Percentiles rank a stretch among this genome's conserved stretches.
phyloP scores from a whole-genome alignment of 352 stramenopile species.

The Phytophthora sansomeana region DNA sequence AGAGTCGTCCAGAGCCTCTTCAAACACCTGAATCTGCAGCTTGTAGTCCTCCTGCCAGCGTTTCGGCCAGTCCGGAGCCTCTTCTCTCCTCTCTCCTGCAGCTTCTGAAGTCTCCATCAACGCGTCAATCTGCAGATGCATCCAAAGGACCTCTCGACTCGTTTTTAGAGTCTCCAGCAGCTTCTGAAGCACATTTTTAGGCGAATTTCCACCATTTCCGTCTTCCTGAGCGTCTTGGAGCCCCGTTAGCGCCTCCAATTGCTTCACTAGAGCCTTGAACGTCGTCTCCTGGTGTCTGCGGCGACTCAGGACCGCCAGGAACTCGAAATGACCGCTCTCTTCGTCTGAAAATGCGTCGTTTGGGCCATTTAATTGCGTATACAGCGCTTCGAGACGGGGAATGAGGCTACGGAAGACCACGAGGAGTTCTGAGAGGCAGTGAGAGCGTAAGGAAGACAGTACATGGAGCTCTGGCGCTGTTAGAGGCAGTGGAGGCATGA shows the following conservation, averaged over 20 bases:
- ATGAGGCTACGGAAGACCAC: constrained; percentile 25
- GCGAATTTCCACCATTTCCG: not conserved
- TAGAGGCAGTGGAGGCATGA: not conserved
- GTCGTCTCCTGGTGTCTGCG: constrained; percentile 27
- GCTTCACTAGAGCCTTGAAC: constrained; percentile 11
- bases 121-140: constrained; percentile 37
- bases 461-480: not conserved
- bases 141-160: constrained; percentile 32
- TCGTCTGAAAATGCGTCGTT: not conserved
- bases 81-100: not conserved
- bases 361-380: not conserved
- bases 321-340: constrained; percentile 9
- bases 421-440: not conserved
- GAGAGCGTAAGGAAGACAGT: not conserved
- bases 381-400: constrained; percentile 14
- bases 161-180: constrained; percentile 22
- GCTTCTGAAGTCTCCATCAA: constrained; percentile 4
- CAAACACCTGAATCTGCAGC: constrained; percentile 26
- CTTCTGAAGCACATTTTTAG: constrained; percentile 4
- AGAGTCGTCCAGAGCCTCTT: not conserved
- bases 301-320: constrained; percentile 9
- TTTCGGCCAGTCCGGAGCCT: constrained; percentile 20
- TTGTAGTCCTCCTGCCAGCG: constrained; percentile 31
- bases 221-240: not conserved
- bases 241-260: constrained; percentile 7